Conservation (phyloP, 2,329 filamentous ascomycete species). For the Fusarium oxysporum region DNA sequence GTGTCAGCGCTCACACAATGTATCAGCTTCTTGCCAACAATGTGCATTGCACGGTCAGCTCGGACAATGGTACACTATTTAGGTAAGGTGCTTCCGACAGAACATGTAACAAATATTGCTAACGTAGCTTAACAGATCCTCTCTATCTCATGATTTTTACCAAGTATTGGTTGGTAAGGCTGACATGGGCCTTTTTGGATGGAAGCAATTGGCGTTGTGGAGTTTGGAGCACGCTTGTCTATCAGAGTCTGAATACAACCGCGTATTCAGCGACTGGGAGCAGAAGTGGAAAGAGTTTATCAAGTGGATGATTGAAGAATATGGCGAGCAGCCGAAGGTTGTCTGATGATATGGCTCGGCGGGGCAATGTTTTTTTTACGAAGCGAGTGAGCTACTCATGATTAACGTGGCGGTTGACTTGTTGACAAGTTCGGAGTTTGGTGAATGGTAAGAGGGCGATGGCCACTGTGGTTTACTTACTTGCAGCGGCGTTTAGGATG, state of each 20-base stretch:
- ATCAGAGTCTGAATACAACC: conserved; percentile 53
- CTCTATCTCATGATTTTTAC: conserved; percentile 81
- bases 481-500: neutral
- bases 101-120: neutral
- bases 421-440: conserved; percentile 15
- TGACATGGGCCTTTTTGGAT: conserved; percentile 75
- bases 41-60: conserved; percentile 79
- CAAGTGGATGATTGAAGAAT: conserved; percentile 59
- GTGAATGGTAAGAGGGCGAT: conserved; percentile 4
- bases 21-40: conserved; percentile 77
- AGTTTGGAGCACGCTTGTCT: conserved; percentile 72
- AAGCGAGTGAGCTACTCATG: neutral
- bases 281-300: conserved; percentile 70
- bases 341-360: neutral
- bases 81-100: conserved; percentile 57
- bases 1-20: conserved; percentile 73
- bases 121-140: conserved; percentile 62
- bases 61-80: conserved; percentile 81
- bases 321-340: conserved; percentile 43
- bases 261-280: conserved; percentile 60
- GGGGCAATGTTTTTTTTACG: neutral
- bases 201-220: conserved; percentile 75
- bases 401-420: neutral
- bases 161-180: conserved; percentile 77
- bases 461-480: no score